Evolutionary conservation across 139 green algal genomes (phyloP), one percentile per base, ranked within the genome.

Genomic region (Monoraphidium neglectum): DNA sequence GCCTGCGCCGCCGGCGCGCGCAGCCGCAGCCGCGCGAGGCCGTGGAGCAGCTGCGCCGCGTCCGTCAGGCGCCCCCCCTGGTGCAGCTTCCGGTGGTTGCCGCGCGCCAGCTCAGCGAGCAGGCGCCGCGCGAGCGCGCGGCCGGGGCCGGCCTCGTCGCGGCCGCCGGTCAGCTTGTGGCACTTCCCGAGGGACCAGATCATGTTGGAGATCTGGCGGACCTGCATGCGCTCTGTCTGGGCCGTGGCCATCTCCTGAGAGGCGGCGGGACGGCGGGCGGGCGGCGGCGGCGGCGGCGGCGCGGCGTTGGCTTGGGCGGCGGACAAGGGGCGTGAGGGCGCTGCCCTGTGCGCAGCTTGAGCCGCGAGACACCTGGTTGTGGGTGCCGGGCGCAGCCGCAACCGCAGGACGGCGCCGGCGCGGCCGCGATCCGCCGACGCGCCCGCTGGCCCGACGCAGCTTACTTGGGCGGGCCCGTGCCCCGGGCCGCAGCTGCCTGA

Each of bases 41-140:
- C 75, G 53, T 80, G 66, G 53, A 80, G 75, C 65, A 80, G 53
- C 65, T 75, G 53, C 4, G 66, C 43, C 6, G 72, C 65, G 13
- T 75, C 65, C 15, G 53, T 38, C 15, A 43, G 53, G 18, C 4
- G 51, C 1, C 61, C 65, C 1, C 54, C 75, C 40, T 74, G 75
- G 23, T 75, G 67, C 66, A 80, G 38, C 54, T 67, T 26, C 37
- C 66, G 57, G 23, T n/a, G 16, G 35, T 28, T 28, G 23, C 30
- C 69, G 16, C 15, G 4, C 1, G 32, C 33, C 33, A 76, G 53
- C 18, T 47, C 38, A 6, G 10, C 10, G 35, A 76, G 56, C 35
- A 76, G 69, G 28, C 36, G 24, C 53, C 35, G 10, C 38, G 63
- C 36, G 0, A 66, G 53, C 24, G 57, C 51, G 32, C 56, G 32